Evolutionary conservation across 2,329 filamentous ascomycete species (phyloP).

Genomic region (Botrytis hyacinthi): DNA sequence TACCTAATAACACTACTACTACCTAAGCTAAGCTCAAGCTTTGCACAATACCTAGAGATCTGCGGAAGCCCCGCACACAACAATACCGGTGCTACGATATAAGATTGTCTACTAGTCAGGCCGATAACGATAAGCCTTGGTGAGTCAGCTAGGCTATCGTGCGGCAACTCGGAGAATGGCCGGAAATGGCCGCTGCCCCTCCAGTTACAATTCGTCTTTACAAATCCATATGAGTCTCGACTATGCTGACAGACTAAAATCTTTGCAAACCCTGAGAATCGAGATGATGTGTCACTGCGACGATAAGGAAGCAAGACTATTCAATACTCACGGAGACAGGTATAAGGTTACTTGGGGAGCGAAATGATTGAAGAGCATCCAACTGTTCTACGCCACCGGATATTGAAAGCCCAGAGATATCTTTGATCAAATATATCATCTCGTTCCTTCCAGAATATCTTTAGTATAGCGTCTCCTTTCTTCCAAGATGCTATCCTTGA

Average conservation of each 20-base stretch:
- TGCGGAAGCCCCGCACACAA: not conserved
- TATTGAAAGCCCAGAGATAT: not conserved
- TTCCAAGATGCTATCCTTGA: constrained; percentile 10
- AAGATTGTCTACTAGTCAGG: not conserved
- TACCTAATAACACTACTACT: not conserved
- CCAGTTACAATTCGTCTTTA: not conserved
- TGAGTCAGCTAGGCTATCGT: not conserved
- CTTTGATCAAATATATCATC: not conserved
- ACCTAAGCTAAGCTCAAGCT: not conserved
- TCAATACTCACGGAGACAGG: not conserved
- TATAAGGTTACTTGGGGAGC: not conserved
- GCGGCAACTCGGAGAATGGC: not conserved
- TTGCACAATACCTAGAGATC: not conserved
- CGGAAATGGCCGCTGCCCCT: not conserved
- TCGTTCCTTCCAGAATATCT: not conserved
- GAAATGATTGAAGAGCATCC: not conserved
- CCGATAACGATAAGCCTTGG: constrained; percentile 1
- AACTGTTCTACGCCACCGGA: not conserved
- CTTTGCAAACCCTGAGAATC: not conserved
- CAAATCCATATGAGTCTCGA: not conserved
- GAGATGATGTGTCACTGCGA: constrained; percentile 4
- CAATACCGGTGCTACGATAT: not conserved
- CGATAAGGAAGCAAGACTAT: not conserved
- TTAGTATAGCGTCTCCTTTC: not conserved
- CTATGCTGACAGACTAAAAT: not conserved